Base-by-base conservation (phyloP, 1,284 basidiomycete species). In the Papiliotrema flavescens region DNA sequence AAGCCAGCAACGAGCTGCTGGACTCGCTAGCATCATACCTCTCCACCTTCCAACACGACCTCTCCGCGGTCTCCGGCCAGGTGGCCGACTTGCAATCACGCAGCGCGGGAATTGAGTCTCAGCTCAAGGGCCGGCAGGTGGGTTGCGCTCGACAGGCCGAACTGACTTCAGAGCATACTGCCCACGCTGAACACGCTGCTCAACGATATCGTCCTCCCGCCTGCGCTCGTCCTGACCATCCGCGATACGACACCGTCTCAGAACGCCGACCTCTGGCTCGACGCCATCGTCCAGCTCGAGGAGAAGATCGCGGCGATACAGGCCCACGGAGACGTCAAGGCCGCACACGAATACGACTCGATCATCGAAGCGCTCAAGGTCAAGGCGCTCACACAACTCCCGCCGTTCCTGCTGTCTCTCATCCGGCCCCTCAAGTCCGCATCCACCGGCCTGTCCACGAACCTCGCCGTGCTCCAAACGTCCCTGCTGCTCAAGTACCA, bases 11-110 rank as follows among this genome's bases (percentile, higher is more conserved):
- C 39, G 80, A 82, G 61, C 80, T 97, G 40, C 80, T 98, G 45
- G 85, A 89, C 61, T 90, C 90, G 0, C 81, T 98, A 3, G 87
- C 94, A 62, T 81, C 84, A 2, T 98, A 98, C 73, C 82, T 98
- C 11, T 91, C 91, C 1, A 95, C 90, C 0, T 99, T 98, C 67
- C 93, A 97, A 75, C 87, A 83, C 62, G 94, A 99, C 75, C 81
- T 99, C 5, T 88, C 89, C 3, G 85, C 87, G 2, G 93, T 98
- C 4, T 97, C 95, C 2, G 89, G 90, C 0, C 94, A 98, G 70
- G 96, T 99, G 70, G 87, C 90, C 0, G 89, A 95, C 61, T 81
- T 99, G 23, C 95, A 98, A 71, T 82, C 84, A 57, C 83, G 90
- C 37, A 94, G 90, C 68, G 88, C 89, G 61, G 86, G 88, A 46